Evolutionary conservation across 1,284 basidiomycete genomes (phyloP), one percentile per base, ranked within the genome.

Genomic region (Fomitopsis palustris): DNA sequence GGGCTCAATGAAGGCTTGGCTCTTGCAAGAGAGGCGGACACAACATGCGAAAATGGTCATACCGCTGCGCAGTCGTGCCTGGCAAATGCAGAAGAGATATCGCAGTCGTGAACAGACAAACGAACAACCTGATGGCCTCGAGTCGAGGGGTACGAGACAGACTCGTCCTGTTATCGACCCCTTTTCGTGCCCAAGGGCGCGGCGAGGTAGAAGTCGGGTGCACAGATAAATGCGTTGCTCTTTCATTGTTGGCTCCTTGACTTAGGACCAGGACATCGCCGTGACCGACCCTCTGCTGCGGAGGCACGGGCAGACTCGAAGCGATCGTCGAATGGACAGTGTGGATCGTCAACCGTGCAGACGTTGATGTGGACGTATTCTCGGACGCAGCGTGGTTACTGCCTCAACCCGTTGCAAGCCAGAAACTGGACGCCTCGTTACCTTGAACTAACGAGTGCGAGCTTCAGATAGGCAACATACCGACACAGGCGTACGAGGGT

Each of bases 141-240:
- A 64, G 58, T 37, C 37, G 62, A 64, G 56, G 45, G 49, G 65
- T 54, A 64, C 64, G 68, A 69, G 70, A 62, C 55, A 54, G 52
- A 53, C 37, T 42, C 9, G n/a, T 17, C 47, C 35, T 38, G 62
- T 41, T 64, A 60, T 68, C 65, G 67, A 52, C 61, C 42, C 14
- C 53, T 63, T 60, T 55, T 62, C 57, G 61, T 61, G 62, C 56
- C 55, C 8, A 37, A 23, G 9, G 53, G 63, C 52, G 66, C 62
- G 60, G 64, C 70, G 68, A 64, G 64, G 59, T 62, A 43, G 65
- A 65, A 64, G 62, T 64, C 61, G 62, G 60, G 58, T 51, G 64
- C 62, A 67, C 64, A 69, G 67, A 67, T 66, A 69, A 64, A 60
- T 56, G 52, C 45, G 25, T 53, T 25, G 25, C 45, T 59, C 33